Evolutionary conservation across 2,329 filamentous ascomycete genomes (phyloP).

Genomic region (Microascus cirrosus): DNA sequence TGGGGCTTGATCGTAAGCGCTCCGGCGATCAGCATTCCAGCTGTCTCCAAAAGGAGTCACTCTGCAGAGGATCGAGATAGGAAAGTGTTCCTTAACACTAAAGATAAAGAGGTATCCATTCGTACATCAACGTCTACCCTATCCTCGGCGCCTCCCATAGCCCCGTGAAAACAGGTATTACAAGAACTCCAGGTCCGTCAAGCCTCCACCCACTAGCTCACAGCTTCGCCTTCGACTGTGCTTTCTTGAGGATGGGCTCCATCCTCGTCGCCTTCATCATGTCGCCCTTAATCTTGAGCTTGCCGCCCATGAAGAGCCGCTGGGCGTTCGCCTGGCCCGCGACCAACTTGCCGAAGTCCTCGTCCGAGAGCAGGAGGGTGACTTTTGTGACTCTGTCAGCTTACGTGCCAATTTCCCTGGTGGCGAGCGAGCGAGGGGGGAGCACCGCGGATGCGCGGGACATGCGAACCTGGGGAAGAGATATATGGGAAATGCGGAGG

Average conservation of each 20-base stretch:
- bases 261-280: conserved; percentile 98
- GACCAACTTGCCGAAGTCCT: conserved; percentile 77
- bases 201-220: conserved; percentile 24
- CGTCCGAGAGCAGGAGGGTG: conserved; percentile 73
- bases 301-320: conserved; percentile 93
- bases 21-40: too few relatives aligned
- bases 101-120: not conserved
- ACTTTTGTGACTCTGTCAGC: conserved; percentile 39
- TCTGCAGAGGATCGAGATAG: not conserved
- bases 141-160: not conserved
- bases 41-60: not conserved
- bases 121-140: not conserved
- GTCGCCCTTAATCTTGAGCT: conserved; percentile 96
- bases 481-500: not conserved
- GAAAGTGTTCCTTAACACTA: not conserved
- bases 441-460: not conserved
- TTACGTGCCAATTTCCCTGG: not conserved
- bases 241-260: conserved; percentile 84
- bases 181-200: not conserved
- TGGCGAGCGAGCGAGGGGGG: not conserved
- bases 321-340: conserved; percentile 87
- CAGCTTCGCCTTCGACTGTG: conserved; percentile 74
- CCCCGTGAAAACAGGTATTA: not conserved
- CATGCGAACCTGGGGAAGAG: not conserved
- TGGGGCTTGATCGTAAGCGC: too few relatives aligned